Percentiles rank a stretch among this genome's conserved stretches.
phyloP scores from a whole-genome alignment of 768 basidiomycete genomes.

The Rubroboletus satanas region DNA sequence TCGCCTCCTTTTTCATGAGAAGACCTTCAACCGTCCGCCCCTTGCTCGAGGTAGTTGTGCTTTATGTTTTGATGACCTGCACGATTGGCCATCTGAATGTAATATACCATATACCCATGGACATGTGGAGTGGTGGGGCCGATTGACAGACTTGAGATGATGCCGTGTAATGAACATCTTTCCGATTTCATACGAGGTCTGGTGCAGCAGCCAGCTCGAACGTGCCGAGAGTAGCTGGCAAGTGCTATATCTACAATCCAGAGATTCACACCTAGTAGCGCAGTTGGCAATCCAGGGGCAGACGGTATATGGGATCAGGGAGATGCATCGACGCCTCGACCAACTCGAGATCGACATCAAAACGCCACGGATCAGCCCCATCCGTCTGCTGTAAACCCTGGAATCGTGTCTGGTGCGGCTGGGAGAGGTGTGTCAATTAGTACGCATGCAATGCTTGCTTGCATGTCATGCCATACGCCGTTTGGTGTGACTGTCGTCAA shows the following conservation, averaged over 20 bases:
- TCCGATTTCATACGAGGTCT: neutral
- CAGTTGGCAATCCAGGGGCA: neutral
- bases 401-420: constrained; percentile 1
- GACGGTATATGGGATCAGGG: neutral
- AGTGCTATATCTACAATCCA: neutral
- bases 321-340: neutral
- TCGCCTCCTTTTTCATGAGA: neutral
- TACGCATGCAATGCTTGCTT: constrained; percentile 1
- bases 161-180: no score
- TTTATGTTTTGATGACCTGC: neutral
- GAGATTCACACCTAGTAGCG: neutral
- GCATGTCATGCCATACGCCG: neutral
- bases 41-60: neutral
- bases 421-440: neutral
- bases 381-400: neutral
- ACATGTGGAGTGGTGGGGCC: no score
- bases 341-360: constrained; percentile 1
- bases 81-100: constrained; percentile 1
- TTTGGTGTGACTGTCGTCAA: neutral
- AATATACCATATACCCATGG: neutral
- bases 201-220: neutral
- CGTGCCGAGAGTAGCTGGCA: neutral
- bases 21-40: neutral
- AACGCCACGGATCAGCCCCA: neutral
- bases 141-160: no score